Conservation (phyloP, 768 basidiomycete genomes). For the Xerocomus potaroensis region DNA sequence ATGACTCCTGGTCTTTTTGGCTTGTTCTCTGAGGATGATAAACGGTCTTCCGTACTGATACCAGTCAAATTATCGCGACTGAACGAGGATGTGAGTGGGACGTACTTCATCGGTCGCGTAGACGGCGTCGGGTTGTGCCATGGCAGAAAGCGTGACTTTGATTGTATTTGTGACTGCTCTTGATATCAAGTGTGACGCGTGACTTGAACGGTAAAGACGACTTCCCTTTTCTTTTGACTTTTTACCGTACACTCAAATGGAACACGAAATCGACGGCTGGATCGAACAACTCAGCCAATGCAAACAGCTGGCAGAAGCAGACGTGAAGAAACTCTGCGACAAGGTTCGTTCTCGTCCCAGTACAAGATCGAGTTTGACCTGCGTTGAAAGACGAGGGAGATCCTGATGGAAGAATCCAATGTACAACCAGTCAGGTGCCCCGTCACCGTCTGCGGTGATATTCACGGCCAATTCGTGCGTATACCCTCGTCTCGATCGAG, state of each 20-base stretch:
- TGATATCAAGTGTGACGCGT: conserved; percentile 28
- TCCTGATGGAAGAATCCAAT: conserved; percentile 98
- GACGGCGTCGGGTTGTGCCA: conserved; percentile 57
- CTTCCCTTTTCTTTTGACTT: conserved; percentile 24
- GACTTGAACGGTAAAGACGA: conserved; percentile 14
- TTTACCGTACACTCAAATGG: conserved; percentile 33
- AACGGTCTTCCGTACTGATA: conserved; percentile 90
- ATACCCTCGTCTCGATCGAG: conserved; percentile 24
- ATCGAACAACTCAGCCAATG: conserved; percentile 95
- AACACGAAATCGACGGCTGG: conserved; percentile 90
- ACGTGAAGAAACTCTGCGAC: conserved; percentile 98
- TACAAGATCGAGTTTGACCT: conserved; percentile 19
- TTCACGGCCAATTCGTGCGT: conserved; percentile 99
- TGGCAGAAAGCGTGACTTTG: conserved; percentile 25
- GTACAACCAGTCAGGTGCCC: conserved; percentile 98
- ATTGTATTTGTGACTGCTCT: conserved; percentile 19
- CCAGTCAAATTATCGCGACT: too few species aligned
- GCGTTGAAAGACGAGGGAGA: conserved; percentile 81
- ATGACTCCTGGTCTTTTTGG: conserved; percentile 86
- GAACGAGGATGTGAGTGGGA: neutral
- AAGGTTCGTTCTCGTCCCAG: conserved; percentile 54
- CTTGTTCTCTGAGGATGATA: conserved; percentile 93
- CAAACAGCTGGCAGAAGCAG: conserved; percentile 91
- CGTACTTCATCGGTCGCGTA: conserved; percentile 84
- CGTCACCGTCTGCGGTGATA: conserved; percentile 99